Percentiles rank a stretch among this genome's conserved stretches.
Evolutionary conservation across 345 rosid species (phyloP).

Genomic region (Pistacia integerrima): DNA sequence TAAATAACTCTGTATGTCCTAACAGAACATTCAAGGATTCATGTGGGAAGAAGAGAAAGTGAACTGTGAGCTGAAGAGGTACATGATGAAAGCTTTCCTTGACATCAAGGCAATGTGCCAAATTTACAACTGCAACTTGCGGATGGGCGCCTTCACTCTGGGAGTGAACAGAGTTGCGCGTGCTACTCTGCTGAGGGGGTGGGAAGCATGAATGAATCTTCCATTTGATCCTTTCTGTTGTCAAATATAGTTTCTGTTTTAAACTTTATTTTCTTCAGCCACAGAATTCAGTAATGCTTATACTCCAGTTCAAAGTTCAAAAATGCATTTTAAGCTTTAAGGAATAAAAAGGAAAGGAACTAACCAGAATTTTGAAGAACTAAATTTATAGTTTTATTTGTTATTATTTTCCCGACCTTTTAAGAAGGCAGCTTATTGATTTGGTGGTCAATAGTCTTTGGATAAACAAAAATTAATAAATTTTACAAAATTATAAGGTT

Average conservation of each 20-base stretch:
- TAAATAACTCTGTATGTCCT: slow-evolving; percentile 10
- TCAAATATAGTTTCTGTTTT: background rate
- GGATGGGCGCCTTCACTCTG: slow-evolving; percentile 53
- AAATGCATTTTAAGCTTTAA: background rate
- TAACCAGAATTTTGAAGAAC: background rate
- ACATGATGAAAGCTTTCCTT: slow-evolving; percentile 43
- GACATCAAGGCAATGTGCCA: slow-evolving; percentile 48
- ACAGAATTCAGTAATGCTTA: background rate
- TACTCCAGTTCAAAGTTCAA: background rate
- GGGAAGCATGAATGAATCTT: slow-evolving; percentile 36
- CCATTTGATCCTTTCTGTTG: background rate
- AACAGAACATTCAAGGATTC: slow-evolving; percentile 57
- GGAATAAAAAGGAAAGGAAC: background rate
- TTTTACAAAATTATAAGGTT: too few species aligned
- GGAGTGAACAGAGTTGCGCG: slow-evolving; percentile 49
- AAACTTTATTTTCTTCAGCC: background rate
- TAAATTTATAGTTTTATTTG: background rate
- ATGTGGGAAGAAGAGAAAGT: slow-evolving; percentile 53
- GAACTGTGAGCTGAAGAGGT: slow-evolving; percentile 37
- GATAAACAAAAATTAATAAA: background rate
- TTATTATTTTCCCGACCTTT: background rate
- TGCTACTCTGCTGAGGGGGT: slow-evolving; percentile 45
- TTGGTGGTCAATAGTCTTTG: background rate
- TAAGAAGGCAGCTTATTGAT: background rate
- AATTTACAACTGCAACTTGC: slow-evolving; percentile 40